A percentile compares a stretch with the other conserved stretches of the same genome.
Evolutionary conservation across 495 filamentous ascomycete genomes (phyloP).

Genomic region (Aspergillus cavernicola): DNA sequence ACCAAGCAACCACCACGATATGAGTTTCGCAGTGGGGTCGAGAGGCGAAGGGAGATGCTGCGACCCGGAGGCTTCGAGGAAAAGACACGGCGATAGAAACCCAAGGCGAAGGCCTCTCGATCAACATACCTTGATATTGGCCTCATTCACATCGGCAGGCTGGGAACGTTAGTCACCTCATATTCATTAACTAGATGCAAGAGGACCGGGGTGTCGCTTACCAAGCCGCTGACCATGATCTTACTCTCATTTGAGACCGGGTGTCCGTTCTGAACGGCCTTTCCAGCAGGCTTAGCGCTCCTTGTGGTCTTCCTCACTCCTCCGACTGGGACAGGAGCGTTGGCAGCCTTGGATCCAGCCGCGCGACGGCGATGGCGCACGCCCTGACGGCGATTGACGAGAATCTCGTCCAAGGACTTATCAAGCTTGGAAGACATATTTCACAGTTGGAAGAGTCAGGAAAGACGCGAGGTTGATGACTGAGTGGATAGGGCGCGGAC

Average conservation of each 20-base stretch:
- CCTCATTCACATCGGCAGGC: constrained; percentile 92
- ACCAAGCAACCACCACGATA: constrained; percentile 25
- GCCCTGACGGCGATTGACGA: constrained; percentile 66
- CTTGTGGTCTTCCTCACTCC: constrained; percentile 81
- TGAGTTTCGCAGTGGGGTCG: constrained; percentile 28
- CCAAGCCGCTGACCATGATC: constrained; percentile 96
- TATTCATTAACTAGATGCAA: background rate
- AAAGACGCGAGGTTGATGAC: constrained; percentile 4
- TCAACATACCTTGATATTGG: constrained; percentile 99
- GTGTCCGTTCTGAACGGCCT: constrained; percentile 62
- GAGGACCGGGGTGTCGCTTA: constrained; percentile 47
- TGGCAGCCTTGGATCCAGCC: constrained; percentile 47
- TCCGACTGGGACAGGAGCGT: constrained; percentile 66
- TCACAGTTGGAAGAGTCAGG: background rate
- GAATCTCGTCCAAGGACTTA: constrained; percentile 92
- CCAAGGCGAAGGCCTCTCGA: constrained; percentile 54
- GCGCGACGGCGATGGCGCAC: constrained; percentile 51
- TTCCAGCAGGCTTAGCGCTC: constrained; percentile 56
- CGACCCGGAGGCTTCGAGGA: constrained; percentile 44
- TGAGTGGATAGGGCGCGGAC: constrained; percentile 3
- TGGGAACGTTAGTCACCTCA: constrained; percentile 52
- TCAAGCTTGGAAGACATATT: constrained; percentile 90
- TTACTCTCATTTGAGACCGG: constrained; percentile 70
- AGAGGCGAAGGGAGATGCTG: constrained; percentile 35
- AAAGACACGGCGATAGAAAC: constrained; percentile 50